Conservation (phyloP, 768 basidiomycete genomes). For the Mycena sanguinolenta region DNA sequence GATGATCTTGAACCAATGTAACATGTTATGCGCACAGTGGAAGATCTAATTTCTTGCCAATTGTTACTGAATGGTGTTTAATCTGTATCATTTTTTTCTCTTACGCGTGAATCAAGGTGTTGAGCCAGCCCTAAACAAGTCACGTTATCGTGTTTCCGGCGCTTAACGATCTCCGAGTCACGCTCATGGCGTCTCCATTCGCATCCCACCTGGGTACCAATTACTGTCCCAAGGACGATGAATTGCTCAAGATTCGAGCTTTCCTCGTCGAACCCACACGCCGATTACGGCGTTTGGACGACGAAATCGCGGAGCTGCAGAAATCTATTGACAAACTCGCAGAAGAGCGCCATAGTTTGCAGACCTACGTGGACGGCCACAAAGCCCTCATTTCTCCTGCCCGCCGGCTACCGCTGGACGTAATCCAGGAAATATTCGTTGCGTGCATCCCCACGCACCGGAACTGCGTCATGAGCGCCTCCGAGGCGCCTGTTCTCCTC, state of each 20-base stretch:
- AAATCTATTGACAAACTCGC: constrained; percentile 1
- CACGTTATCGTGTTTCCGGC: no score
- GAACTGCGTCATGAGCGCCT: constrained; percentile 24
- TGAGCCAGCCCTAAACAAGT: no score
- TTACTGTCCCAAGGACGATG: constrained; percentile 15
- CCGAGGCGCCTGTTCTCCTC: constrained; percentile 26
- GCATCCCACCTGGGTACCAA: constrained; percentile 12
- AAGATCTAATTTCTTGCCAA: no score
- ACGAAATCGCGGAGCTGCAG: constrained; percentile 13
- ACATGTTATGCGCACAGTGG: no score
- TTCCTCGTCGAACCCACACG: constrained; percentile 6
- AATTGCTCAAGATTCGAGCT: background rate
- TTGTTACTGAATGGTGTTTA: no score
- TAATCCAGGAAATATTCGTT: constrained; percentile 28
- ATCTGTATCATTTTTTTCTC: no score
- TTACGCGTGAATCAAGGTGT: no score
- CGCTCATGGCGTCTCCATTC: constrained; percentile 42
- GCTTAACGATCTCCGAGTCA: no score
- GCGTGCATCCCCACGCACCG: constrained; percentile 27
- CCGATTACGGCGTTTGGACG: background rate
- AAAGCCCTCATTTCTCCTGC: constrained; percentile 10
- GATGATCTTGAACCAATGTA: no score
- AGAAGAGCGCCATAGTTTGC: background rate
- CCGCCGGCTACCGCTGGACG: constrained; percentile 5
- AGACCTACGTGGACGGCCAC: background rate